A percentile compares a stretch with the other conserved stretches of the same genome.
Evolutionary conservation across 2,329 filamentous ascomycete species (phyloP).

Genomic region (Aspergillus ruber): DNA sequence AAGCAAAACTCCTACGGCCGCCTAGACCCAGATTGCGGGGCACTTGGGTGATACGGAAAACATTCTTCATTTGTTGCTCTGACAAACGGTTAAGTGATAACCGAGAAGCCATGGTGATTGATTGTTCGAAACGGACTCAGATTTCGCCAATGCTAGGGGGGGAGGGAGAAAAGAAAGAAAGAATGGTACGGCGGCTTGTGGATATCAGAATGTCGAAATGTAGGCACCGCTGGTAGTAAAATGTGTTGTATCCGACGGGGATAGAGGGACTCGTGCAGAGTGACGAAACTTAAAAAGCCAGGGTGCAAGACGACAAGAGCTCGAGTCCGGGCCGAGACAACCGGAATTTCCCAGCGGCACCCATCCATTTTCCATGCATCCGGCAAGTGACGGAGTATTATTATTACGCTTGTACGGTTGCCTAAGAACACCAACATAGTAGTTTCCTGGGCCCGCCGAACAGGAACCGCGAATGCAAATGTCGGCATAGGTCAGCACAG

Average conservation of each 20-base stretch:
- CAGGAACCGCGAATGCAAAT: background rate
- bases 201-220: background rate
- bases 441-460: constrained; percentile 9
- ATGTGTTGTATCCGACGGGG: background rate
- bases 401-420: constrained; percentile 25
- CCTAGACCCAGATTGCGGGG: constrained; percentile 16
- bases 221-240: background rate
- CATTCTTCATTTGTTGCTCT: constrained; percentile 24
- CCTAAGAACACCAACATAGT: constrained; percentile 14
- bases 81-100: constrained; percentile 31
- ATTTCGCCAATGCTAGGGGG: background rate
- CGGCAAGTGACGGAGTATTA: constrained; percentile 26
- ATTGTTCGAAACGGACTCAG: background rate
- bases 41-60: constrained; percentile 22
- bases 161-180: constrained; percentile 1
- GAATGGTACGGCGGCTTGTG: background rate
- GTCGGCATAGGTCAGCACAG: background rate
- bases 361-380: constrained; percentile 14
- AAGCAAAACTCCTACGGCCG: constrained; percentile 21
- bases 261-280: background rate
- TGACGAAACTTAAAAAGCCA: constrained; percentile 14
- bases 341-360: constrained; percentile 19
- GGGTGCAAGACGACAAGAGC: constrained; percentile 5
- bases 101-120: constrained; percentile 32
- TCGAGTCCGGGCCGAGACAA: constrained; percentile 22